Base-by-base conservation (phyloP, 805 yeast species). In the Groenewaldozyma tartarivorans region DNA sequence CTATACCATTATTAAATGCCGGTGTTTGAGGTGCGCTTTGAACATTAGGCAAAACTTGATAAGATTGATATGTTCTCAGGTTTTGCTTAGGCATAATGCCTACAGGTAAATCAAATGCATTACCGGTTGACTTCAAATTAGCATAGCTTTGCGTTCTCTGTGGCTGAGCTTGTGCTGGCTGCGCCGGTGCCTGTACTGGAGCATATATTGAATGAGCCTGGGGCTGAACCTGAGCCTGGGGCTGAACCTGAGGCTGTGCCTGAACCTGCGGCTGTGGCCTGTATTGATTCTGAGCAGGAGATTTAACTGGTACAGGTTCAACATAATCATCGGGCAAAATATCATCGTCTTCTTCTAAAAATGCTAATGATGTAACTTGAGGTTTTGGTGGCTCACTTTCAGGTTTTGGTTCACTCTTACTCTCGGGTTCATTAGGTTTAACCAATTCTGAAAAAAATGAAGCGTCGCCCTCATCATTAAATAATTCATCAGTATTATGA, bases 281-380 rank as follows among this genome's bases (percentile, higher is more conserved):
- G n/a, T n/a, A n/a, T 6, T 13, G 22, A 22, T 31, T 21, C 21
- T 21, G 24, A 27, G 41, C 13, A 9, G 35, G 34, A 5, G 45
- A 22, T 20, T 39, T 30, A 16, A 43, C 37, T 18, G 35, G 38
- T 2, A 36, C 26, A 7, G 26, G 38, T 3, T 26, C 46, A 11
- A 22, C 41, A 7, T 56, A 59, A 15, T 56, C 60, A 15, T 58
- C 63, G 6, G 55, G 42, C 16, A 59, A 45, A 7, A 49, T 33
- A 17, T 60, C 64, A 16, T 60, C 63, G 31, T 60, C 64, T 11
- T 45, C 53, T 4, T 51, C 62, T 39, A 60, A 41, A 38, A 60
- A 60, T 3, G 61, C 49, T 21, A 60, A 48, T n/a, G 49, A 42
- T n/a, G 41, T 24, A 24, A 24, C 7, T 13, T 24, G 11, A 24